Evolutionary conservation across 2,329 filamentous ascomycete genomes (phyloP), one percentile per base, ranked within the genome.

Genomic region (Colletotrichum destructivum): DNA sequence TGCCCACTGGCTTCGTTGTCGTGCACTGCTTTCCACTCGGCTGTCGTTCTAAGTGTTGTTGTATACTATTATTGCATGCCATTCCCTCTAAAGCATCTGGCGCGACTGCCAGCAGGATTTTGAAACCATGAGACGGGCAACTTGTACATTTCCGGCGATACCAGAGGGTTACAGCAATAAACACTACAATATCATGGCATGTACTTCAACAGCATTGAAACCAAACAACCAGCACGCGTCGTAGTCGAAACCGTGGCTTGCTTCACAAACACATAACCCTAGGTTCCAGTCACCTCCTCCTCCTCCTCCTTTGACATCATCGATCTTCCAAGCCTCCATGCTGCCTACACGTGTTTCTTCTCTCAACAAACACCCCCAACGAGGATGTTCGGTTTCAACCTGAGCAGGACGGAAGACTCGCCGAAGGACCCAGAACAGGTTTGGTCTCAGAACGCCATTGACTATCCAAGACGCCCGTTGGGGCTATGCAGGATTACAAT

Each of bases 401-500:
- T 57, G 65, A 68, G 47, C 40, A 59, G 46, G 69, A 54, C 54
- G 59, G 46, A 49, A 52, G 23, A 35, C 65, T 59, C 65, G 57
- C 64, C 69, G 46, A 69, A 63, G 26, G n/a, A 57, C 38, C 59
- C 65, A 56, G 57, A 60, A 42, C 57, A 59, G 46, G 52, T 23
- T 31, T 54, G 57, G 59, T 15, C 61, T n/a, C 61, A 42, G 57
- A 46, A 49, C 40, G 38, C 57, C 59, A 42, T 15, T 35, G 18
- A 49, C 31, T 35, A 51, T 38, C 35, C 23, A 35, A 42, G 46
- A 35, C 64, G 35, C 35, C 55, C 42, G 42, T 69, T 62, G 56
- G 31, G 44, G 13, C 7, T 26, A 65, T 5, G 70, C 70, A 70
- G 42, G 21, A 23, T 59, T 72, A 72, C 66, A 61, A 61, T 9